These are phyloP conservation scores for Phytophthora ohioensis DNA, from an alignment of 352 stramenopile genomes.

Conservation along the genomic window DNA sequence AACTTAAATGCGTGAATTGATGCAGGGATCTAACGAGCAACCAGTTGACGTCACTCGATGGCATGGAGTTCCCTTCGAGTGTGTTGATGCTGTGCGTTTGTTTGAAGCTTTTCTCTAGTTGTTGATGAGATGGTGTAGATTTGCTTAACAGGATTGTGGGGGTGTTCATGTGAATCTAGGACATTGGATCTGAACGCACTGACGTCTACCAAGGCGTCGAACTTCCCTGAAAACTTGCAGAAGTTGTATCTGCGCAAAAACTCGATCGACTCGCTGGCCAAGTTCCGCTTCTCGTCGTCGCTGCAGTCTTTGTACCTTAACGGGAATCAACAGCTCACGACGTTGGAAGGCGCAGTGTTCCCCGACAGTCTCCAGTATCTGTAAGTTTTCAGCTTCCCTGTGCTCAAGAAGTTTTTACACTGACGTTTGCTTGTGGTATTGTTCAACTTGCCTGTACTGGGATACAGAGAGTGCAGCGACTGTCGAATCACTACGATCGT, in stretches of 20 bases:
- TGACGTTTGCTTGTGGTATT: slow-evolving; percentile 21
- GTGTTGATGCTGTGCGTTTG: slow-evolving; percentile 29
- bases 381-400: slow-evolving; percentile 17
- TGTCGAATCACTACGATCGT: slow-evolving; percentile 39
- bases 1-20: slow-evolving; percentile 9
- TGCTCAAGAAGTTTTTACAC: slow-evolving; percentile 1
- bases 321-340: slow-evolving; percentile 53
- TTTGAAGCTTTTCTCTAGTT: slow-evolving; percentile 17
- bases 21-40: slow-evolving; percentile 39
- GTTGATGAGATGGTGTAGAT: background rate
- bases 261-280: slow-evolving; percentile 41
- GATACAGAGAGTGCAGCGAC: slow-evolving; percentile 36
- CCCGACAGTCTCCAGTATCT: slow-evolving; percentile 50
- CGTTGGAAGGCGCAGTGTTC: slow-evolving; percentile 52
- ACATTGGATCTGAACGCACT: slow-evolving; percentile 40
- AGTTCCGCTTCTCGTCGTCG: slow-evolving; percentile 38
- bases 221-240: slow-evolving; percentile 36
- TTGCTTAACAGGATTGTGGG: slow-evolving; percentile 20
- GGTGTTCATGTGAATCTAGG: slow-evolving; percentile 6
- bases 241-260: slow-evolving; percentile 45
- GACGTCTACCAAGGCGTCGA: slow-evolving; percentile 22
- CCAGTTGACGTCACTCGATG: slow-evolving; percentile 39
- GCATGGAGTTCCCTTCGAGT: slow-evolving; percentile 37
- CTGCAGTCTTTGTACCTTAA: slow-evolving; percentile 47
- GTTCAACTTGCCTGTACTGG: slow-evolving; percentile 13